Percentiles rank a stretch among this genome's conserved stretches.
Evolutionary conservation across 768 basidiomycete species (phyloP).

Genomic region (Lentinula detonsa): DNA sequence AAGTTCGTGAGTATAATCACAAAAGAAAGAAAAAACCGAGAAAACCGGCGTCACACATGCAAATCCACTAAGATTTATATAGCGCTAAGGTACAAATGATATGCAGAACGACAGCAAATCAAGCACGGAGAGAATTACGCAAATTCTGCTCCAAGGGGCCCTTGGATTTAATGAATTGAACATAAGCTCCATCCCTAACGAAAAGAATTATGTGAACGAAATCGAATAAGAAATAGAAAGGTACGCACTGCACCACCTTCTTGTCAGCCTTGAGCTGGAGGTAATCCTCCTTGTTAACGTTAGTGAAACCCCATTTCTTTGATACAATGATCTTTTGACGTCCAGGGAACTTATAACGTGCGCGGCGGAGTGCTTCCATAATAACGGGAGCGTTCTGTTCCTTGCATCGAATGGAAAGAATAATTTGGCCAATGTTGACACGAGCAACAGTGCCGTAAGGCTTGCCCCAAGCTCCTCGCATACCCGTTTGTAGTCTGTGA

Average conservation of each 20-base stretch:
- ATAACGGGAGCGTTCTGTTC: conserved; percentile 83
- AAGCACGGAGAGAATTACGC: conserved; percentile 75
- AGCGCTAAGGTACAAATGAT: neutral
- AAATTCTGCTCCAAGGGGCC: conserved; percentile 84
- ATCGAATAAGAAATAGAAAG: neutral
- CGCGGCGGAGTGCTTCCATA: conserved; percentile 94
- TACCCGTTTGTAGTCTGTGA: conserved; percentile 83
- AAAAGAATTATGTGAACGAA: neutral
- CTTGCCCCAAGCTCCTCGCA: conserved; percentile 99
- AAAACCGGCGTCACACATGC: neutral
- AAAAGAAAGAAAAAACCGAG: neutral
- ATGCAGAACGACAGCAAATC: conserved; percentile 15
- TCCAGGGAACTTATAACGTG: conserved; percentile 99
- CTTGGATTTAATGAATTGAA: conserved; percentile 88
- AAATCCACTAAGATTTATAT: neutral
- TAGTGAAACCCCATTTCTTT: conserved; percentile 99
- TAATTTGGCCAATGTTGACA: conserved; percentile 96
- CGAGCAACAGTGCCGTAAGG: conserved; percentile 95
- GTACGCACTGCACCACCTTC: conserved; percentile 77
- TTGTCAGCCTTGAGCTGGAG: conserved; percentile 84
- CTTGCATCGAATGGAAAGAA: conserved; percentile 83
- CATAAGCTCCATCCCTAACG: conserved; percentile 86
- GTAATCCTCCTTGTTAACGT: conserved; percentile 88
- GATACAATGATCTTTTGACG: conserved; percentile 96
- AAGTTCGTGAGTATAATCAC: neutral